These are phyloP conservation scores for Medicago arabica DNA, from an alignment of 306 rosid species.

Conservation along the genomic window DNA sequence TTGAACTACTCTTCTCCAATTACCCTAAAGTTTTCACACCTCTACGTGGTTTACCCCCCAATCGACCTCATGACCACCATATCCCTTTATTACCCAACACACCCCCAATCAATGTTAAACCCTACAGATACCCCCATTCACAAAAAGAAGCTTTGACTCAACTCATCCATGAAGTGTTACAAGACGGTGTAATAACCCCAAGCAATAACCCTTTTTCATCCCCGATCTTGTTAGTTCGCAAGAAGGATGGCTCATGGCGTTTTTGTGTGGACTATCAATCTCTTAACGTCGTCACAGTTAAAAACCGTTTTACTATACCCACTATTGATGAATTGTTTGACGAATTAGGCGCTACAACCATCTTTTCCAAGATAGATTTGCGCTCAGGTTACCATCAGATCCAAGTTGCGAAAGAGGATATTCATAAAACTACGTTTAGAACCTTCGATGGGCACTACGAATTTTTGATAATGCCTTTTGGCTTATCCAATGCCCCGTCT, in stretches of 20 bases:
- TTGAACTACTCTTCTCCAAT: neutral
- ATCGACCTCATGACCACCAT: neutral
- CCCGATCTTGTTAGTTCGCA: neutral
- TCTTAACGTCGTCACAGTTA: neutral
- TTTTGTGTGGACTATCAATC: neutral
- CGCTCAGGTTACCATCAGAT: too few relatives aligned
- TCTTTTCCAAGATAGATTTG: neutral
- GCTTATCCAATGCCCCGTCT: neutral
- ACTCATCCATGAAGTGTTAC: too few relatives aligned
- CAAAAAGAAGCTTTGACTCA: neutral
- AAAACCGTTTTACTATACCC: neutral
- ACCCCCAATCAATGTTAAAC: neutral
- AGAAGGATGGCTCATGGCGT: neutral
- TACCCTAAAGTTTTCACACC: too few relatives aligned
- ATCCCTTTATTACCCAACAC: neutral
- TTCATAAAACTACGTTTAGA: neutral
- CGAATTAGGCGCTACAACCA: neutral
- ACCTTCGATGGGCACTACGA: neutral
- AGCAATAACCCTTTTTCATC: neutral
- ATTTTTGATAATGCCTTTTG: neutral
- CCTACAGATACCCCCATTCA: neutral
- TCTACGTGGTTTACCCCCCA: neutral
- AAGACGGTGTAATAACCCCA: neutral
- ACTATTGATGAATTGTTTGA: neutral
- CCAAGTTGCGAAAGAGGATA: neutral